Evolutionary conservation across 305 asterid species (phyloP), one percentile per base, ranked within the genome.

Genomic region (Fraxinus latifolia): DNA sequence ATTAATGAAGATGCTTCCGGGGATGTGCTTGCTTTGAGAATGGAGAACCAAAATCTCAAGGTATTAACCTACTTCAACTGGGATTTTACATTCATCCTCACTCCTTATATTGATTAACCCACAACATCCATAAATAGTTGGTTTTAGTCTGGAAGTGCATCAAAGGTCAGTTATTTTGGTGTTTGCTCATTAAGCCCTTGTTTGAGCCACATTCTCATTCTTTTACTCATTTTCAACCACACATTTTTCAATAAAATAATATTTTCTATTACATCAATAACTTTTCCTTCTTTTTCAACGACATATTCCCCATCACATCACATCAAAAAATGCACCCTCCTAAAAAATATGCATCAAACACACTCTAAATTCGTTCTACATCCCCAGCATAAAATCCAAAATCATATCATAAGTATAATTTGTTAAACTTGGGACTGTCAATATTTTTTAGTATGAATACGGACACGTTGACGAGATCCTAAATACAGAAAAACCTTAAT

Each of bases 1-100:
- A 90, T 96, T 68, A 96, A 96, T 77, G 99, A 96, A 87, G 99
- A 93, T 79, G 97, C 99, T 81, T 95, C 97, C 80, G 98, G 99
- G 78, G 98, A 95, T 79, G 95, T 95, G 83, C 90, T 95, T 86
- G 97, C 97, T 39, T 82, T 95, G 96, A 91, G 95, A 91, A 88
- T 92, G 65, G 97, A 95, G 91, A 94, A 92, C 85, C 98, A 94
- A 82, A 90, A 89, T 80, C 95, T 94, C 75, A 96, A 94, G 97
- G 99, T 96, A 91, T 68, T 47, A 32, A 7, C 79, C 55, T 53
- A 68, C 53, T 55, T 73, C 67, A 23, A 9, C 62, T 19, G 9
- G 23, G 68, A 25, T 67, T 47, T 17, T 17, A 76, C 39, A 7
- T 27, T 55, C 27, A n/a, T 17, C 70, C 29, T 9, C 7, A 53